Conservation (phyloP, 2,329 filamentous ascomycete species). For the Trichoderma afroharzianum region DNA sequence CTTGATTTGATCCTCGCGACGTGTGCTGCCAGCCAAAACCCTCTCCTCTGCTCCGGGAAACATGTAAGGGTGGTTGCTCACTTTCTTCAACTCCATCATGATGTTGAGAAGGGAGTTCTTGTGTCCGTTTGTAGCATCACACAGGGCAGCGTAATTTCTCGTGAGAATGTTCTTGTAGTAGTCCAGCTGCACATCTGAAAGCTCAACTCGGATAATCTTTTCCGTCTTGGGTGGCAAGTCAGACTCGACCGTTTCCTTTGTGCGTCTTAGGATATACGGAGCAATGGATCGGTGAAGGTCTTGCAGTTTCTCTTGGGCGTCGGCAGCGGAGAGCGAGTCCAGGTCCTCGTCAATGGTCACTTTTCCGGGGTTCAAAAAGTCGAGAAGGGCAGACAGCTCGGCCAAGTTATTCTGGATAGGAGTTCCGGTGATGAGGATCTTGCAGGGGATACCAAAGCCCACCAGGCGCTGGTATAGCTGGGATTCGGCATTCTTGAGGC, state of each 20-base stretch:
- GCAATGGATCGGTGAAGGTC: conserved; percentile 83
- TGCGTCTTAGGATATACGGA: conserved; percentile 90
- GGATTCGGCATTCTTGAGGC: conserved; percentile 92
- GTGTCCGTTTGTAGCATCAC: conserved; percentile 83
- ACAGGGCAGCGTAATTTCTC: conserved; percentile 90
- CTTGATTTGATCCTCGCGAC: conserved; percentile 86
- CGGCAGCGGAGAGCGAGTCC: conserved; percentile 70
- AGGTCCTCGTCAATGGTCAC: conserved; percentile 89
- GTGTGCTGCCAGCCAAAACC: conserved; percentile 73
- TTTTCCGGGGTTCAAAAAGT: conserved; percentile 95
- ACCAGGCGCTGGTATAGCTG: conserved; percentile 84
- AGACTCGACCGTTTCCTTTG: conserved; percentile 95
- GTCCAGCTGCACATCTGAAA: conserved; percentile 93
- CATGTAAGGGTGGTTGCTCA: conserved; percentile 98
- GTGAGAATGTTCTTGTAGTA: conserved; percentile 99
- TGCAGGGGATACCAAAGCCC: conserved; percentile 82
- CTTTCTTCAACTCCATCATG: conserved; percentile 99
- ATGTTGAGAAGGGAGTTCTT: conserved; percentile 96
- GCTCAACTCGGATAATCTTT: conserved; percentile 96
- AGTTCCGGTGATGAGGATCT: conserved; percentile 91
- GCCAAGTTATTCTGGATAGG: conserved; percentile 96
- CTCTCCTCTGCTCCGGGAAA: conserved; percentile 91
- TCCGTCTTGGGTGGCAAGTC: conserved; percentile 96
- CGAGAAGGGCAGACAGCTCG: conserved; percentile 86
- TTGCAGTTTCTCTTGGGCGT: conserved; percentile 82